Conservation (phyloP, 2,329 filamentous ascomycete genomes). For the Ophiostoma sp. region DNA sequence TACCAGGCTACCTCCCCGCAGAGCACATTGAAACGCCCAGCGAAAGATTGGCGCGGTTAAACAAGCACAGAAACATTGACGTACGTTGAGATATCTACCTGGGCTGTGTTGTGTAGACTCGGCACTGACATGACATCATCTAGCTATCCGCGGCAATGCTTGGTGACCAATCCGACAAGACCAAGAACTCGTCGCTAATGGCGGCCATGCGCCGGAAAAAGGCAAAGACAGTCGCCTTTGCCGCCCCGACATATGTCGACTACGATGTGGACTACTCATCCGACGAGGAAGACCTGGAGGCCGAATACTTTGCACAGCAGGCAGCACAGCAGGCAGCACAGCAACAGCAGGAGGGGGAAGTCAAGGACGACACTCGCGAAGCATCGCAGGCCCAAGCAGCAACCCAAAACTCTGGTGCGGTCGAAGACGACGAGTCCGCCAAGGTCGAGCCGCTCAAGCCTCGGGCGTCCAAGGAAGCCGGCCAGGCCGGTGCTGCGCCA, state of each 20-base stretch:
- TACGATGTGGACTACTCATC: conserved; percentile 82
- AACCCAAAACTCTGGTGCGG: conserved; percentile 32
- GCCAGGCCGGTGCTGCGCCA: conserved; percentile 26
- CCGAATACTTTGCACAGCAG: conserved; percentile 33
- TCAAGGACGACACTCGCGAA: conserved; percentile 31
- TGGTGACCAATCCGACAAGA: conserved; percentile 64
- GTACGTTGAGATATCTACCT: conserved; percentile 49
- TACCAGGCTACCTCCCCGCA: conserved; percentile 81
- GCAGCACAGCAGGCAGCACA: conserved; percentile 31
- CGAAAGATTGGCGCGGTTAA: conserved; percentile 84
- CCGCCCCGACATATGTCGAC: conserved; percentile 79
- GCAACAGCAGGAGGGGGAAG: conserved; percentile 28
- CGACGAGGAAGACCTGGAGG: conserved; percentile 60
- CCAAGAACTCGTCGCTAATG: conserved; percentile 69
- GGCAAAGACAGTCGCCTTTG: conserved; percentile 80
- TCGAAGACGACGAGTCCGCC: conserved; percentile 43
- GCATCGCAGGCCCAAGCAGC: conserved; percentile 11
- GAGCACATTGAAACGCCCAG: conserved; percentile 98
- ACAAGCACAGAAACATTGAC: conserved; percentile 98
- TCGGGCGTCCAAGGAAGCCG: conserved; percentile 40
- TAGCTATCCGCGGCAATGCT: conserved; percentile 60
- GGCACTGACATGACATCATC: conserved; percentile 20
- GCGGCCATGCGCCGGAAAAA: conserved; percentile 77
- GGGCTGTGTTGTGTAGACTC: too few relatives aligned
- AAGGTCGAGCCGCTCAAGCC: conserved; percentile 54